Conservation (phyloP, 371 early-diverging fungal species). For the Chytridium lagenaria region DNA sequence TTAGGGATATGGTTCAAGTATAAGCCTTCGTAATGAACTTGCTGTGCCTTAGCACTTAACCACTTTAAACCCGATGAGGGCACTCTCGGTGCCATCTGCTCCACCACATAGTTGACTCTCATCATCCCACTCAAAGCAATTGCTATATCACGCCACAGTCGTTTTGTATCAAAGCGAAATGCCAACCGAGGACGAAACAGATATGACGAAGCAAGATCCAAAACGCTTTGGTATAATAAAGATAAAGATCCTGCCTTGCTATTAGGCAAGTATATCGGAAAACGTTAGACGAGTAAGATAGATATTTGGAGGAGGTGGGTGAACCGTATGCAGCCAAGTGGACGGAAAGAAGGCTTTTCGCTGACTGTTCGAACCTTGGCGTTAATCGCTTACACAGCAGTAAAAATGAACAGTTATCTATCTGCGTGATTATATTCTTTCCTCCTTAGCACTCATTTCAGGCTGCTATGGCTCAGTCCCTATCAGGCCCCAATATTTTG, state of each 20-base stretch:
- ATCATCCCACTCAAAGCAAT: too few species aligned
- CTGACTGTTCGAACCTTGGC: too few species aligned
- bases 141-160: too few species aligned
- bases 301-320: conserved; percentile 23
- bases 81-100: too few species aligned
- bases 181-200: conserved; percentile 26
- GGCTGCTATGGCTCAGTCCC: too few species aligned
- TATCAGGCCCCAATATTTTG: too few species aligned
- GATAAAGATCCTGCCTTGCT: conserved; percentile 30
- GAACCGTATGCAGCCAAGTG: conserved; percentile 23
- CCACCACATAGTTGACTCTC: too few species aligned
- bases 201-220: conserved; percentile 23
- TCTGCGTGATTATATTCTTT: neutral
- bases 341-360: conserved; percentile 26
- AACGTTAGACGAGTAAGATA: conserved; percentile 33
- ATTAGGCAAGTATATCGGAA: conserved; percentile 26
- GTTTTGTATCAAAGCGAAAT: too few species aligned
- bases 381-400: too few species aligned
- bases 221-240: conserved; percentile 33
- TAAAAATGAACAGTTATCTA: too few species aligned
- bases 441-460: neutral
- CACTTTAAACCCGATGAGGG: neutral
- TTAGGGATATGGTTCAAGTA: conserved; percentile 20
- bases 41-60: neutral
- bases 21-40: conserved; percentile 13